Base-by-base conservation (phyloP, 2,329 filamentous ascomycete genomes). In the Fusarium clavum region DNA sequence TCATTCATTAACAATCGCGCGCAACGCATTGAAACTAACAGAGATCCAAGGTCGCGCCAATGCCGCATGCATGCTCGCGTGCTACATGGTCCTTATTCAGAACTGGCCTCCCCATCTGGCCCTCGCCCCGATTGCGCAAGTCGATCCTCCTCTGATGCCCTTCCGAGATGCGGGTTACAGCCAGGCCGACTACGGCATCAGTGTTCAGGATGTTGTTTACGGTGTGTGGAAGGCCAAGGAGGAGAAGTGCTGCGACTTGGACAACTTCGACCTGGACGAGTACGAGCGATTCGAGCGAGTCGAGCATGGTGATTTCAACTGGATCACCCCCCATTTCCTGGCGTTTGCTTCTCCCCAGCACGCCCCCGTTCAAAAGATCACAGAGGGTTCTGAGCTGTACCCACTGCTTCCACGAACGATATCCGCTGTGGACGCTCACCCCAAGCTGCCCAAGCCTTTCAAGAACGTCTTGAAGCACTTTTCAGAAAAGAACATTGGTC, bases 251-350 rank as follows among this genome's bases (percentile, higher is more conserved):
- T 97, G 94, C 77, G 92, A 93, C 57, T 85, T 99, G 64, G 94
- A 97, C 78, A 94, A 96, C 79, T 99, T 99, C 78, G 94, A 95
- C 76, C 87, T 99, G 22, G 94, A 98, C 82, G 94, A 98, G 88
- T 99, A 99, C 79, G 96, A 99, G 83, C 92, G 89, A 79, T 99
- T 89, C 76, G 96, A 99, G 83, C 89, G 96, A 62, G 96, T 99
- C 22, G 96, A 99, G 79, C 94, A 98, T 85, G 96, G 96, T 69
- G 96, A 99, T 83, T 99, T 99, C 91, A 99, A 99, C 88, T 99
- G 96, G 96, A 88, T 99, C 63, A 97, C 94, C 8, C 94, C 95
- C 11, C 86, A 94, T 77, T 99, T 99, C 83, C 88, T 99, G 54
- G 96, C 96, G 24, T 98, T 99, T 79, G 96, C 96, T 46, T 98